Percentiles rank a stretch among this genome's conserved stretches.
These are phyloP conservation scores for Moringa oleifera DNA, from an alignment of 345 rosid genomes.

Conservation along the genomic window DNA sequence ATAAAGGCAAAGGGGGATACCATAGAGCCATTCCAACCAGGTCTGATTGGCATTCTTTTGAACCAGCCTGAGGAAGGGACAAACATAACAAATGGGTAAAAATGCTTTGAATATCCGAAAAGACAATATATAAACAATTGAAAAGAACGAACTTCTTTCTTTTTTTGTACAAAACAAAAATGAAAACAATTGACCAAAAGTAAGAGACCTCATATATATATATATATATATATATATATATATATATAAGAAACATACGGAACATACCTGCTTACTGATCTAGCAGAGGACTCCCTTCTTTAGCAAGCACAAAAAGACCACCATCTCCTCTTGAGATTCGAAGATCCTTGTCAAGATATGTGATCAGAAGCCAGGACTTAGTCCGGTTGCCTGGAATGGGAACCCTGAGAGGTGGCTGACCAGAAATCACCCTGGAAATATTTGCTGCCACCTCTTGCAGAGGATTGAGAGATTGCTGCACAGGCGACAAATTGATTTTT, in stretches of 20 bases:
- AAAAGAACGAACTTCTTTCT: too few species aligned
- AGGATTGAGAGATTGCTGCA: slow-evolving; percentile 73
- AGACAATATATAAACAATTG: too few species aligned
- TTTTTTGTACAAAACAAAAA: too few species aligned
- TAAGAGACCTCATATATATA: background rate
- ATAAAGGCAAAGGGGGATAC: too few species aligned
- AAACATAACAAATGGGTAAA: background rate
- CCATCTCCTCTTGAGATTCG: slow-evolving; percentile 96
- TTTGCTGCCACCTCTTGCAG: slow-evolving; percentile 67
- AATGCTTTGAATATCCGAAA: too few species aligned
- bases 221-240: too few species aligned
- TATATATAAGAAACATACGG: too few species aligned
- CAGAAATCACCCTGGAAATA: slow-evolving; percentile 61
- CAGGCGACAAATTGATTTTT: slow-evolving; percentile 52
- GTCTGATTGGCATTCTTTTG: too few species aligned
- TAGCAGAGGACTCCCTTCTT: slow-evolving; percentile 86
- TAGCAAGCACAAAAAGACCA: slow-evolving; percentile 87
- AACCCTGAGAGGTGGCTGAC: slow-evolving; percentile 76
- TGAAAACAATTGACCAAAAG: background rate
- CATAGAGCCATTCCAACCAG: too few species aligned
- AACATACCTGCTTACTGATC: slow-evolving; percentile 30
- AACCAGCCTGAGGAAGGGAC: too few species aligned
- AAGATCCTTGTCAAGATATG: slow-evolving; percentile 84
- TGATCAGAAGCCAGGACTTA: slow-evolving; percentile 78
- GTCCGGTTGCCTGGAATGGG: slow-evolving; percentile 72